Evolutionary conservation across 345 rosid species (phyloP).

Genomic region (Eucalyptus pauciflora): DNA sequence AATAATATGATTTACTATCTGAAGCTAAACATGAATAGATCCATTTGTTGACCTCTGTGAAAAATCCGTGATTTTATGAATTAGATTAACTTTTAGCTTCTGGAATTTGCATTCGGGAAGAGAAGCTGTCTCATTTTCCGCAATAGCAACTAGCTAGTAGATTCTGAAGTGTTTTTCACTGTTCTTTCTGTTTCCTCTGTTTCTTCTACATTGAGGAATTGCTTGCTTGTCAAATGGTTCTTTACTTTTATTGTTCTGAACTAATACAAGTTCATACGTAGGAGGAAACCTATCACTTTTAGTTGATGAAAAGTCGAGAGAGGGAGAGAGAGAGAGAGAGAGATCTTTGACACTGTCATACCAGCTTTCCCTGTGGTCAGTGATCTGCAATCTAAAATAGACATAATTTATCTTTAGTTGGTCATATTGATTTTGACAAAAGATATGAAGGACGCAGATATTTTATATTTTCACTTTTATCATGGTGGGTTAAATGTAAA

Average conservation of each 20-base stretch:
- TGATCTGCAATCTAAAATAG: not conserved
- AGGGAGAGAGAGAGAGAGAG: not conserved
- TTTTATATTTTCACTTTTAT: not conserved
- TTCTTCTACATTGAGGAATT: not conserved
- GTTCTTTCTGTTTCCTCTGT: not conserved
- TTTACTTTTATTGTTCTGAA: not conserved
- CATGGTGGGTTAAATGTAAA: not conserved
- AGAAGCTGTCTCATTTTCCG: not conserved
- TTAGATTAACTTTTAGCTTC: not conserved
- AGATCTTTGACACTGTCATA: not conserved
- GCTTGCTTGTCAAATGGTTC: not conserved
- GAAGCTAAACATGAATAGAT: not conserved
- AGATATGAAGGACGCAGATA: not conserved
- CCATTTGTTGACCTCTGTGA: not conserved
- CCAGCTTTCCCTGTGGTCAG: not conserved
- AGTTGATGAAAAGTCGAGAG: not conserved
- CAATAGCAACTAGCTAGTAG: not conserved
- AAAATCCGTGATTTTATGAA: not conserved
- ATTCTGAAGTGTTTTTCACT: not conserved
- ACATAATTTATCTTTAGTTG: not conserved
- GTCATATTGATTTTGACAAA: not conserved
- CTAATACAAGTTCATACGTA: not conserved
- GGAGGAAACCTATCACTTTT: not conserved
- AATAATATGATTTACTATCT: not conserved
- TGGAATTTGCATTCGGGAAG: not conserved